Base-by-base conservation (phyloP, 164 flowering plant genomes). In the Nymphaea colorata region DNA sequence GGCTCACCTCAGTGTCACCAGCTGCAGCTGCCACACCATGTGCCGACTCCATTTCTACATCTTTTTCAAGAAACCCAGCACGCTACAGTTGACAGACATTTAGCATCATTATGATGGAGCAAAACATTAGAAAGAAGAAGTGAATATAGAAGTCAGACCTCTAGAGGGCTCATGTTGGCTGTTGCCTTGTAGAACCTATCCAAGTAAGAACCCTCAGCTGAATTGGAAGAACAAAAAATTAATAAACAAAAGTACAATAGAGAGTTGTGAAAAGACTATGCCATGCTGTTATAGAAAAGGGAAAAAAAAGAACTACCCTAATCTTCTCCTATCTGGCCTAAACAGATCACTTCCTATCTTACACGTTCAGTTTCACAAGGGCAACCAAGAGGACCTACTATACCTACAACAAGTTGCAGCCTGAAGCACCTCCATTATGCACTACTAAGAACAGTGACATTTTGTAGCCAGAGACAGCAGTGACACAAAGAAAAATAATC, bases 21-120 rank as follows among this genome's bases (percentile, higher is more conserved):
- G 85, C 97, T 71, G 82, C 80, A 65, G 96, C 99, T 68, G 99
- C 98, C 68, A 86, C 84, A n/a, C 90, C 82, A 77, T 91, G 99
- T 77, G 99, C 97, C 76, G 66, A 85, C 78, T 94, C 98, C 90
- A 94, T 83, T 75, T 91, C 96, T 60, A 72, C 77, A 75, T 94
- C 96, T 67, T 87, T 85, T 81, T 91, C 99, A 69, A 94, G 93
- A 80, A 83, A 91, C 67, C 71, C 70, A 5, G 97, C 99, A 73
- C 99, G 93, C 98, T 94, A 71, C 66, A 76, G 10, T 76, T 55
- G n/a, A 68, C 8, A 68, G 51, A 53, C 6, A 47, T 12, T 12
- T 47, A 47, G 12, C 5, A 4, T 47, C 12, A 47, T 2, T 47
- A 12, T 47, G 55, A 47, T 47, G 7, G 12, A 47, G 55, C 11